phyloP scores from a whole-genome alignment of 768 basidiomycete genomes.

The Galerina marginata region DNA sequence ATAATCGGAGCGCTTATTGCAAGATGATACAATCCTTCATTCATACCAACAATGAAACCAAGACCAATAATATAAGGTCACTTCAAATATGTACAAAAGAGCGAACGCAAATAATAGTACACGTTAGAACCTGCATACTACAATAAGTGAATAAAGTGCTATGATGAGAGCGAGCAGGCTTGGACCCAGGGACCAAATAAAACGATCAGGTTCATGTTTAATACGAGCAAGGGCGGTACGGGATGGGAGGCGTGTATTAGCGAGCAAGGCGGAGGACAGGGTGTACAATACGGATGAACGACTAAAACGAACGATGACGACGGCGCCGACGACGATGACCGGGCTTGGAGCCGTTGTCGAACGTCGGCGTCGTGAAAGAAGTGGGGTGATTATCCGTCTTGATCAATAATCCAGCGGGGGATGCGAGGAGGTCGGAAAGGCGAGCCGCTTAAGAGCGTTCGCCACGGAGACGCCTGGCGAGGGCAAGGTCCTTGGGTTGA shows the following conservation, averaged over 20 bases:
- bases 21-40: not conserved
- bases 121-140: not conserved
- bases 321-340: not conserved
- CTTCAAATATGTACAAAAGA: not conserved
- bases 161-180: too few species aligned
- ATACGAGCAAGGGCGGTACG: not conserved
- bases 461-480: conserved; percentile 86
- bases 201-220: too few species aligned
- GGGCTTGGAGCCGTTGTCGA: too few species aligned
- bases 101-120: not conserved
- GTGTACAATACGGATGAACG: not conserved
- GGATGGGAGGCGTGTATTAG: not conserved
- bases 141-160: too few species aligned
- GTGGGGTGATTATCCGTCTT: not conserved
- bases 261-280: not conserved
- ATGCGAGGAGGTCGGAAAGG: not conserved
- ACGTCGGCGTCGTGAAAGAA: not conserved
- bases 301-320: not conserved
- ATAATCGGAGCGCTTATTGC: not conserved
- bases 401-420: not conserved
- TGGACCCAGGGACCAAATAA: too few species aligned
- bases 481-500: conserved; percentile 89
- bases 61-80: not conserved
- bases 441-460: conserved; percentile 68
- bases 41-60: not conserved